Percentiles rank a stretch among this genome's conserved stretches.
Evolutionary conservation across 2,329 filamentous ascomycete genomes (phyloP).

Genomic region (Incumbomyces delicatus): DNA sequence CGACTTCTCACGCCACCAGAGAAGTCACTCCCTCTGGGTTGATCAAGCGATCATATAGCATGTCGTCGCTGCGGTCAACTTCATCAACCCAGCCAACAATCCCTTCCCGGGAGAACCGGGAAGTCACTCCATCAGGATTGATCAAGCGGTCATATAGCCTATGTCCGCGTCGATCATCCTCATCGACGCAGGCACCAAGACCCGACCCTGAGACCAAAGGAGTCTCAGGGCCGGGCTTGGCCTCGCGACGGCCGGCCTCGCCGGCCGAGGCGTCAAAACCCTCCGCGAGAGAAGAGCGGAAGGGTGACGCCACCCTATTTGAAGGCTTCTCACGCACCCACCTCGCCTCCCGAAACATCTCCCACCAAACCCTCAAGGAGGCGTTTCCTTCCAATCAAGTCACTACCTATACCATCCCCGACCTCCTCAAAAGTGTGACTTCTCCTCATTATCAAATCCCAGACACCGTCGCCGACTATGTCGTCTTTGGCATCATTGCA

Average conservation of each 20-base stretch:
- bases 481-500: slow-evolving; percentile 78
- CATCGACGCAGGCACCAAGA: not conserved
- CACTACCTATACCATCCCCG: slow-evolving; percentile 56
- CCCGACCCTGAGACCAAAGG: not conserved
- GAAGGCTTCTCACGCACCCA: slow-evolving; percentile 82
- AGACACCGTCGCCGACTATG: slow-evolving; percentile 78
- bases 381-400: slow-evolving; percentile 69
- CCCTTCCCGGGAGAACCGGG: not conserved
- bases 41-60: not conserved
- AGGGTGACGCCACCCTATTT: slow-evolving; percentile 53
- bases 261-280: too few relatives aligned
- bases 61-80: too few relatives aligned
- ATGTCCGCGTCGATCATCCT: too few relatives aligned
- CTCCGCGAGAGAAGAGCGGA: not conserved
- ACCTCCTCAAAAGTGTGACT: slow-evolving; percentile 71
- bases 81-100: too few relatives aligned
- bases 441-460: slow-evolving; percentile 69
- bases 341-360: slow-evolving; percentile 70
- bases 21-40: not conserved
- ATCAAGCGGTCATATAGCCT: not conserved
- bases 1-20: not conserved
- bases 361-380: slow-evolving; percentile 68
- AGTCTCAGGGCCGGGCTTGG: too few relatives aligned
- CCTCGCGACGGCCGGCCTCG: too few relatives aligned
- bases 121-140: not conserved